Evolutionary conservation across 306 rosid species (phyloP), one percentile per base, ranked within the genome.

Genomic region (Trifolium subterraneum): DNA sequence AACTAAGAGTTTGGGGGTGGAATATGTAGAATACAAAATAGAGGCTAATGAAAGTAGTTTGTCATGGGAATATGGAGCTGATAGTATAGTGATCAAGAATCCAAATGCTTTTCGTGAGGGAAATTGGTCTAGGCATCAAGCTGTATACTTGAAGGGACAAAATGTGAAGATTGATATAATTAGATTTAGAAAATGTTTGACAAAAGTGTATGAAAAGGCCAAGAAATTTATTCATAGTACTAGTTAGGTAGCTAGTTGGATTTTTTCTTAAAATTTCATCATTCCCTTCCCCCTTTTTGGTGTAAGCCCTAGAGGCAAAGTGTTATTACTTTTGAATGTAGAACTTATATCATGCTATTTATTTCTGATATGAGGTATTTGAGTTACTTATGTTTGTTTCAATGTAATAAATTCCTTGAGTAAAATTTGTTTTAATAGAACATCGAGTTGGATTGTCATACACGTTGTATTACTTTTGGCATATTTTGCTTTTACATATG

Each of bases 21-120:
- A 82, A 5, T 81, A 84, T 48, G 7, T 81, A 7, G 88, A 71
- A 8, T 84, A 81, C 63, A 81, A 60, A 76, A 20, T 78, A n/a
- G 27, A 45, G 16, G 76, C 70, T 4, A 65, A 71, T 60, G 86
- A 84, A 27, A 84, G 88, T 9, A 81, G 76, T 35, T 78, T 81
- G 31, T 6, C 10, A 2, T 71, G 72, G 61, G 67, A 3, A 0
- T 84, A 65, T 81, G 85, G 85, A 4, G 15, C 42, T 8, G 19
- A 84, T 38, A 78, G 83, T 52, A 41, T 81, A 60, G 75, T 54
- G 38, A 5, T 83, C 36, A 79, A 83, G 51, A 51, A 79, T 10
- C 83, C 85, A 0, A 0, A 0, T 0, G 70, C 79, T 50, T 84
- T n/a, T 74, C 12, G 5, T 0, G 10, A 19, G 10, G 64, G 50